These are phyloP conservation scores for Irpex sp. DNA, from an alignment of 1,284 basidiomycete species.

Conservation along the genomic window DNA sequence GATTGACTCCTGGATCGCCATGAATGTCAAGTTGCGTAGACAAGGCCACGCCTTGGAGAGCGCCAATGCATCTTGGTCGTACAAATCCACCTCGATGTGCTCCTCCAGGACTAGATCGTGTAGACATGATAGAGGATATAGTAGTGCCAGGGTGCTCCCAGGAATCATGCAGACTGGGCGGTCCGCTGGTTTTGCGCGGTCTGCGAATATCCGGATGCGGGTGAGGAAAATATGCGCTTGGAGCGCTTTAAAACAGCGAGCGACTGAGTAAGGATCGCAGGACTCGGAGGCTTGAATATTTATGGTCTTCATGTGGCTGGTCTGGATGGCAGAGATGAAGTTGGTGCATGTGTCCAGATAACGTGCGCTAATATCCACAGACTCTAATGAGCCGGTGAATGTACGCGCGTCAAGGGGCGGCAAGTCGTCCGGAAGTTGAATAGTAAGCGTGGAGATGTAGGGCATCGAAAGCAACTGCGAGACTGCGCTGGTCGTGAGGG, in stretches of 20 bases:
- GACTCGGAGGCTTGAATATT: not conserved
- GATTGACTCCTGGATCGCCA: not conserved
- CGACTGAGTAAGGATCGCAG: not conserved
- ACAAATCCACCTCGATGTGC: constrained; percentile 3
- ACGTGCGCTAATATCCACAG: not conserved
- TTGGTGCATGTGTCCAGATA: not conserved
- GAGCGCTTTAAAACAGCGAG: not conserved
- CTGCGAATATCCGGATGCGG: not conserved
- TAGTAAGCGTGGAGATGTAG: constrained; percentile 1
- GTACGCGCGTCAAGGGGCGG: not conserved
- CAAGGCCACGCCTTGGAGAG: constrained; percentile 6
- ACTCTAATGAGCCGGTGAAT: not conserved
- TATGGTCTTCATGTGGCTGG: not conserved
- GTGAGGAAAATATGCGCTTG: not conserved
- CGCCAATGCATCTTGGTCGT: constrained; percentile 6
- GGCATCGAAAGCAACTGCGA: not conserved
- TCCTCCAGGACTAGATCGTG: constrained; percentile 1
- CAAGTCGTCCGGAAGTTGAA: not conserved
- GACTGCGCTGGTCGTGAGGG: not conserved
- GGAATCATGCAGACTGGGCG: not conserved
- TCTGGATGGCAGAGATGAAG: constrained; percentile 1
- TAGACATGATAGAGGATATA: constrained; percentile 1
- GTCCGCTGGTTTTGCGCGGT: not conserved
- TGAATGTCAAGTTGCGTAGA: not conserved
- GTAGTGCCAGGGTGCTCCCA: not conserved